Evolutionary conservation across 257 asterid genomes (phyloP).

Genomic region (Nicotiana noctiflora): DNA sequence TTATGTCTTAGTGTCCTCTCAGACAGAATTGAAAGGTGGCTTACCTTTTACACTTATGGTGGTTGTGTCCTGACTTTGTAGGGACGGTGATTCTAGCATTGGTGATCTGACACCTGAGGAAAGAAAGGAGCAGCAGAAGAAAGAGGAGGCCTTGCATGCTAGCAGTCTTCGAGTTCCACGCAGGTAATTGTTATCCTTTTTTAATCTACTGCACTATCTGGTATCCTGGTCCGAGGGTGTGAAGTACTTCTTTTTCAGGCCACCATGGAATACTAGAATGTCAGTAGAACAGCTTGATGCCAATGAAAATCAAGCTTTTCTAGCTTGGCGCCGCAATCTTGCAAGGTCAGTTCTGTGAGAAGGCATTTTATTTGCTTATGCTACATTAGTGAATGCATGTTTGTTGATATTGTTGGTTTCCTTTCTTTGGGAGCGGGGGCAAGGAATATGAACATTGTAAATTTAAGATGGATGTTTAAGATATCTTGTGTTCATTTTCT

Average conservation of each 20-base stretch:
- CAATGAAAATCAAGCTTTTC: constrained; percentile 70
- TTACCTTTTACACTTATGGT: background rate
- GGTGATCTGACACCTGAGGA: constrained; percentile 55
- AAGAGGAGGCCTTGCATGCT: constrained; percentile 85
- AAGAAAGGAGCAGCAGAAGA: constrained; percentile 61
- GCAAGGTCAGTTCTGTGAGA: constrained; percentile 52
- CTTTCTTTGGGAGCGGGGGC: background rate
- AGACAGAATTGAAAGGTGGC: background rate
- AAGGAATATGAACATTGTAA: background rate
- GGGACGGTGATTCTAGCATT: constrained; percentile 58
- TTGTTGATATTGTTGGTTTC: background rate
- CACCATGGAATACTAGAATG: constrained; percentile 88
- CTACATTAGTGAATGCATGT: background rate
- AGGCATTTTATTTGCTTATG: background rate
- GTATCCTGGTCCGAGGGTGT: constrained; percentile 9
- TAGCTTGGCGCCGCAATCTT: constrained; percentile 92
- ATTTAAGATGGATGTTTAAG: background rate
- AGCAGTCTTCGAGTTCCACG: constrained; percentile 96
- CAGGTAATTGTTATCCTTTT: constrained; percentile 35
- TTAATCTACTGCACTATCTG: background rate
- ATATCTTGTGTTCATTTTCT: background rate
- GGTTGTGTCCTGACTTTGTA: constrained; percentile 9
- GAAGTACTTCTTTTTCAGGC: constrained; percentile 41
- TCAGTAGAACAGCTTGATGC: constrained; percentile 85
- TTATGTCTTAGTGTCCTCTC: background rate